phyloP scores from a whole-genome alignment of 495 filamentous ascomycete species.

The Saxispiralis lemnorum region DNA sequence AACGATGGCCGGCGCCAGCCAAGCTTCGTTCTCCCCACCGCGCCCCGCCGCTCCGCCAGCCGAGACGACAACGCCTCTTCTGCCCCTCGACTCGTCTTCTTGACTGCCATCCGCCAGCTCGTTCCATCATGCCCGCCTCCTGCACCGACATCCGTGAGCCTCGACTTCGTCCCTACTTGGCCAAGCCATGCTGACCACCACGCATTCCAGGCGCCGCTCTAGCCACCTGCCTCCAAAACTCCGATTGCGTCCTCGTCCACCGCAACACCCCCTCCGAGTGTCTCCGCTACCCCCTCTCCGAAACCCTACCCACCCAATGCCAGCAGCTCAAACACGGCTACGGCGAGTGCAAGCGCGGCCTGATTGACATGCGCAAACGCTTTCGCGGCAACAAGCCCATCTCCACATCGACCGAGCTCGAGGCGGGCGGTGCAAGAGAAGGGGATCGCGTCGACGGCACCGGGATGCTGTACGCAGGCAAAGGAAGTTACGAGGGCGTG shows the following conservation, averaged over 20 bases:
- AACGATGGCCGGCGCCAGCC: too few species aligned
- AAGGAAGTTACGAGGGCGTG: constrained; percentile 44
- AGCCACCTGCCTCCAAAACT: constrained; percentile 83
- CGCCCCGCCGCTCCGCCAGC: too few species aligned
- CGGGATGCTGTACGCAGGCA: constrained; percentile 62
- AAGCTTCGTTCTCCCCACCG: too few species aligned
- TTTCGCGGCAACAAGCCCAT: constrained; percentile 92
- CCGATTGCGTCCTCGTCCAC: constrained; percentile 83
- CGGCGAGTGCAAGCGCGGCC: constrained; percentile 83
- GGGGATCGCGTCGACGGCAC: constrained; percentile 23
- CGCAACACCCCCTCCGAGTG: constrained; percentile 77
- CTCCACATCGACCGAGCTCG: constrained; percentile 41
- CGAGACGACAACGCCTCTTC: neutral
- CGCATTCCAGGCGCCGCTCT: constrained; percentile 57
- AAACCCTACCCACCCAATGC: constrained; percentile 67
- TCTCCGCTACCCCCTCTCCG: constrained; percentile 56
- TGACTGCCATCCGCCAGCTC: too few species aligned
- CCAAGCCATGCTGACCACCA: constrained; percentile 1
- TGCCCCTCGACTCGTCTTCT: neutral
- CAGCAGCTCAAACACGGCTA: constrained; percentile 87
- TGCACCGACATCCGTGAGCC: constrained; percentile 86
- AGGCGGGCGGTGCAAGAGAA: constrained; percentile 30
- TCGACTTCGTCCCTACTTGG: constrained; percentile 6
- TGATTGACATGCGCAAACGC: constrained; percentile 97
- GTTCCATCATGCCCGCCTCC: constrained; percentile 65